Conservation (phyloP, 192 early-diverging fungal genomes). For the Entrophospora sp. region DNA sequence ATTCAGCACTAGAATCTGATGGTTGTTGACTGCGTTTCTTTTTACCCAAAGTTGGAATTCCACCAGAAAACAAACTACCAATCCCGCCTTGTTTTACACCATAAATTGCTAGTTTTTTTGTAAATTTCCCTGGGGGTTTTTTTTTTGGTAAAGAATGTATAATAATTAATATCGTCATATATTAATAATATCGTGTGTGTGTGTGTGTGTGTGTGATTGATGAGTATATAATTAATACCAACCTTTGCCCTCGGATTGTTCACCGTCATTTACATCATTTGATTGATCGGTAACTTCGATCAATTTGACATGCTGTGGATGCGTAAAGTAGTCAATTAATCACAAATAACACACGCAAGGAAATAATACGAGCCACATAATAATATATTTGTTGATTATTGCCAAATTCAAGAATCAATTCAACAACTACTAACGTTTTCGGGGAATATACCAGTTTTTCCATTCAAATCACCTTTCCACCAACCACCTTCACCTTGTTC, state of each 20-base stretch:
- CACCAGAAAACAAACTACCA: slow-evolving; percentile 65
- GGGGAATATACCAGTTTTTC: slow-evolving; percentile 61
- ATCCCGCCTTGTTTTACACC: slow-evolving; percentile 75
- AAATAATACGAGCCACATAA: too few species aligned
- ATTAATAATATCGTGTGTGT: too few species aligned
- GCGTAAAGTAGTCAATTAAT: too few species aligned
- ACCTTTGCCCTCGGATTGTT: slow-evolving; percentile 10
- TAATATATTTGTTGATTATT: too few species aligned
- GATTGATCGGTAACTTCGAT: slow-evolving; percentile 22
- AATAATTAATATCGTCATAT: too few species aligned
- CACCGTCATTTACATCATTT: slow-evolving; percentile 12
- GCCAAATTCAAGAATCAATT: too few species aligned
- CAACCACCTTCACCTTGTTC: slow-evolving; percentile 53
- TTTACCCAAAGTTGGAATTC: slow-evolving; percentile 61
- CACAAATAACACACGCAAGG: too few species aligned
- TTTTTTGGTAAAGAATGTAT: background rate
- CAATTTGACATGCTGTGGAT: slow-evolving; percentile 31
- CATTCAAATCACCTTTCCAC: slow-evolving; percentile 61
- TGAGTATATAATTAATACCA: background rate
- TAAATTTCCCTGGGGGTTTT: background rate
- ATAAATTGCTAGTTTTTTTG: slow-evolving; percentile 62
- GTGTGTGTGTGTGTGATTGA: background rate
- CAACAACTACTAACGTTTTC: too few species aligned
- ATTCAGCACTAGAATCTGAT: background rate
- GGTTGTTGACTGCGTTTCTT: slow-evolving; percentile 32